Evolutionary conservation across 2,329 filamentous ascomycete genomes (phyloP).

Genomic region (Paracamarosporium sp.): DNA sequence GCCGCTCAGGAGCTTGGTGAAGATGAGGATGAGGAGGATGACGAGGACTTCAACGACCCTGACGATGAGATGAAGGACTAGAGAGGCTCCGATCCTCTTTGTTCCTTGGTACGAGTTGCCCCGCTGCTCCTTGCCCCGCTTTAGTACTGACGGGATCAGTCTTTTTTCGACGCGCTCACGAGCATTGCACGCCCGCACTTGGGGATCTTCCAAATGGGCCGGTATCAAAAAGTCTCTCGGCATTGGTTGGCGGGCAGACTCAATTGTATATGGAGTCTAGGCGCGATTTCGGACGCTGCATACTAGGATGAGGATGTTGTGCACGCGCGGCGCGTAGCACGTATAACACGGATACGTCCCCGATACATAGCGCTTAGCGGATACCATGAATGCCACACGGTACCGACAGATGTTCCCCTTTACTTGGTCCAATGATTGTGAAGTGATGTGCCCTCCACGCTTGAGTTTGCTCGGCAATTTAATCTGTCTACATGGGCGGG

Average conservation of each 20-base stretch:
- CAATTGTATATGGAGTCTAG: constrained; percentile 33
- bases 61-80: constrained; percentile 75
- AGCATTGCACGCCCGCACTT: constrained; percentile 23
- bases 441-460: neutral
- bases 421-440: neutral
- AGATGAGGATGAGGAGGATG: constrained; percentile 78
- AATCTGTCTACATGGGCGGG: neutral
- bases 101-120: constrained; percentile 27
- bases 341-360: constrained; percentile 13
- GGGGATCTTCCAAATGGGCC: constrained; percentile 13
- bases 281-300: constrained; percentile 27
- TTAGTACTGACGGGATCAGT: constrained; percentile 12
- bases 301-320: constrained; percentile 18
- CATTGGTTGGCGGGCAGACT: constrained; percentile 34
- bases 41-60: constrained; percentile 67
- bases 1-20: constrained; percentile 79
- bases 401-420: neutral
- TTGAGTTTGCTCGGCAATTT: neutral
- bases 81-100: constrained; percentile 14
- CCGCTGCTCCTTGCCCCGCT: constrained; percentile 1
- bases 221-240: constrained; percentile 24
- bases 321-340: constrained; percentile 20
- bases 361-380: constrained; percentile 21
- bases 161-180: constrained; percentile 26
- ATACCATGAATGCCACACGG: constrained; percentile 11